phyloP scores from a whole-genome alignment of 306 rosid species.

The Castanea sativa region DNA sequence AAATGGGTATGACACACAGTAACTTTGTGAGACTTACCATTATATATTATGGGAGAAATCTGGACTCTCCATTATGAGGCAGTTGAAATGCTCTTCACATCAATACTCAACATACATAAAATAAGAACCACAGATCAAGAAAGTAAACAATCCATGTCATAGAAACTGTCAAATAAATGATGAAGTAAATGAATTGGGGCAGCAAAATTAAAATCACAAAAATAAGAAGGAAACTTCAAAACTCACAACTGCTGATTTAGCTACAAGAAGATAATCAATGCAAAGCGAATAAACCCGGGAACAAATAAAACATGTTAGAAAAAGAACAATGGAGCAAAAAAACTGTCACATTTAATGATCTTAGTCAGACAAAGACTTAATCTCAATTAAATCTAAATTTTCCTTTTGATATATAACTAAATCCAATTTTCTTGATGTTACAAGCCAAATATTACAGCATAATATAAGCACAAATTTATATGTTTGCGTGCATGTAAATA shows the following conservation, averaged over 20 bases:
- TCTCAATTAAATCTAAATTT: not conserved
- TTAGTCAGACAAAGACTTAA: not conserved
- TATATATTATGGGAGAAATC: slow-evolving; percentile 72
- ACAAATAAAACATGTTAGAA: slow-evolving; percentile 28
- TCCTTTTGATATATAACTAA: too few relatives aligned
- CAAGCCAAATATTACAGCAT: not conserved
- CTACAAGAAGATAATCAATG: slow-evolving; percentile 77
- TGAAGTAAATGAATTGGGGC: not conserved
- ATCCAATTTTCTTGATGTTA: not conserved
- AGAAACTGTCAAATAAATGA: slow-evolving; percentile 17
- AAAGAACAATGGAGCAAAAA: not conserved
- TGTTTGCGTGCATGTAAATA: not conserved
- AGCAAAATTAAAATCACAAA: not conserved
- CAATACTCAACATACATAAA: slow-evolving; percentile 94
- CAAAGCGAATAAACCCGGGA: slow-evolving; percentile 83
- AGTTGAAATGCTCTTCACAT: slow-evolving; percentile 80
- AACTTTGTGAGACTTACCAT: slow-evolving; percentile 39
- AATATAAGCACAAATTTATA: not conserved
- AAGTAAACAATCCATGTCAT: slow-evolving; percentile 15
- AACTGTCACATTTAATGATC: not conserved
- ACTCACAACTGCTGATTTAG: slow-evolving; percentile 84
- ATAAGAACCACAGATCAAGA: slow-evolving; percentile 74
- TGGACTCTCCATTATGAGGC: slow-evolving; percentile 67
- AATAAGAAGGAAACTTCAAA: slow-evolving; percentile 12
- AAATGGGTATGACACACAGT: not conserved